These are phyloP conservation scores for Astraeus odoratus DNA, from an alignment of 768 basidiomycete genomes.

Conservation along the genomic window DNA sequence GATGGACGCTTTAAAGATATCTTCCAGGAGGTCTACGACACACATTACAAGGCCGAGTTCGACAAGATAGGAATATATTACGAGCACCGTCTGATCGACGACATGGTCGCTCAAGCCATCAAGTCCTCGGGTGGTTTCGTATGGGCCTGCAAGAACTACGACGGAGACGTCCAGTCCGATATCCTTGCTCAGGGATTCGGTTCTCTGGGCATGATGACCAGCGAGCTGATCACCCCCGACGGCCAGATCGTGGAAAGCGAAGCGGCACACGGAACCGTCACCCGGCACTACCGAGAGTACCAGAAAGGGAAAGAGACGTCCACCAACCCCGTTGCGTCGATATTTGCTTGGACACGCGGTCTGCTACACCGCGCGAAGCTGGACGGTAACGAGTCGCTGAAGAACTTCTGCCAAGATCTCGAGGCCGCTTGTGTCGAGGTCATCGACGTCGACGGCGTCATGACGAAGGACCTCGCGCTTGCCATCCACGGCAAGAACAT, in stretches of 20 bases:
- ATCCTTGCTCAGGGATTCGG: slow-evolving; percentile 98
- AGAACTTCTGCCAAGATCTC: slow-evolving; percentile 67
- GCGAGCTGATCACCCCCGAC: slow-evolving; percentile 91
- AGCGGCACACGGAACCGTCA: slow-evolving; percentile 96
- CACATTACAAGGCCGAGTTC: slow-evolving; percentile 65
- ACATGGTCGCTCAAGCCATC: slow-evolving; percentile 98
- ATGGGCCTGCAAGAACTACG: slow-evolving; percentile 72
- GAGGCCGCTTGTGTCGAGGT: slow-evolving; percentile 88
- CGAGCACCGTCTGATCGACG: slow-evolving; percentile 95
- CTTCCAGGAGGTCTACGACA: slow-evolving; percentile 93
- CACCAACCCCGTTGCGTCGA: slow-evolving; percentile 97
- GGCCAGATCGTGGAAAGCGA: slow-evolving; percentile 90
- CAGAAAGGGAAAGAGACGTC: slow-evolving; percentile 98
- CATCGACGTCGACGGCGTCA: slow-evolving; percentile 83
- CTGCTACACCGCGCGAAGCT: slow-evolving; percentile 89
- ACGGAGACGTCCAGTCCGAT: slow-evolving; percentile 85
- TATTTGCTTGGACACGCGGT: slow-evolving; percentile 98
- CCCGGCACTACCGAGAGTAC: slow-evolving; percentile 93
- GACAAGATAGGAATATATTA: slow-evolving; percentile 74
- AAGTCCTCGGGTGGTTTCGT: slow-evolving; percentile 93
- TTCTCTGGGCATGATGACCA: slow-evolving; percentile 96
- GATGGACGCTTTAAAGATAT: slow-evolving; percentile 99
- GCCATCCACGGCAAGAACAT: slow-evolving; percentile 88
- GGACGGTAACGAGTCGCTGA: slow-evolving; percentile 72
- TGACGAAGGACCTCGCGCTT: slow-evolving; percentile 97